Conservation (phyloP, 2,329 filamentous ascomycete genomes). For the Penicillium sp. region DNA sequence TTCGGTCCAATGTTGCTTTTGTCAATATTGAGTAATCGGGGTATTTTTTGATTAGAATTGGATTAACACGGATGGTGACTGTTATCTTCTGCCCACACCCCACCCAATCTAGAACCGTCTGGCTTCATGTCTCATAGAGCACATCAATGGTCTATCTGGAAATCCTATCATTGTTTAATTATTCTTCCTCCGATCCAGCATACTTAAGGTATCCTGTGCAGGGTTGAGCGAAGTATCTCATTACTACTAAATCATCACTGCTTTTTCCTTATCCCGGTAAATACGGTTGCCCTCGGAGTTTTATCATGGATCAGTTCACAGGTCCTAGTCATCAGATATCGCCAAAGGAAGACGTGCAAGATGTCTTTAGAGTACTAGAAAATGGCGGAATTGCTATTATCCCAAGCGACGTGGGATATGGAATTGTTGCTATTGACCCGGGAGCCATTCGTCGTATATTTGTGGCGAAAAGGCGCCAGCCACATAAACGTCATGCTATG, state of each 20-base stretch:
- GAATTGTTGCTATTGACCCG: constrained; percentile 29
- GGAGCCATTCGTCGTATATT: constrained; percentile 31
- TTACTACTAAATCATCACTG: background rate
- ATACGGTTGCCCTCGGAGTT: background rate
- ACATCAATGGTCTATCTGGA: background rate
- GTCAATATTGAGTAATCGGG: constrained; percentile 26
- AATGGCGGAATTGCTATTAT: constrained; percentile 37
- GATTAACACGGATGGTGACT: background rate
- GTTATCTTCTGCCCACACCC: background rate
- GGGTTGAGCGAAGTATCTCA: background rate
- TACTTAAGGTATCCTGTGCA: background rate
- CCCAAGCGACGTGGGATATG: constrained; percentile 37
- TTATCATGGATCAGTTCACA: background rate
- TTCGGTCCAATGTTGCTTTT: constrained; percentile 33
- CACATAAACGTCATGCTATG: constrained; percentile 38
- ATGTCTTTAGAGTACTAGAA: constrained; percentile 31
- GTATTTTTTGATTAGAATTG: background rate
- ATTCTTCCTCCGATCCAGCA: background rate
- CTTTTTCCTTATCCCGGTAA: background rate
- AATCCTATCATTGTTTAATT: too few relatives aligned
- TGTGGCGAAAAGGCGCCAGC: constrained; percentile 29
- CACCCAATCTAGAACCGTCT: background rate
- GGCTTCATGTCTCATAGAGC: background rate
- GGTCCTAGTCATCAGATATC: background rate
- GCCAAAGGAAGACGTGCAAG: constrained; percentile 25